Conservation (phyloP, 345 rosid genomes). For the Linum trigynum region DNA sequence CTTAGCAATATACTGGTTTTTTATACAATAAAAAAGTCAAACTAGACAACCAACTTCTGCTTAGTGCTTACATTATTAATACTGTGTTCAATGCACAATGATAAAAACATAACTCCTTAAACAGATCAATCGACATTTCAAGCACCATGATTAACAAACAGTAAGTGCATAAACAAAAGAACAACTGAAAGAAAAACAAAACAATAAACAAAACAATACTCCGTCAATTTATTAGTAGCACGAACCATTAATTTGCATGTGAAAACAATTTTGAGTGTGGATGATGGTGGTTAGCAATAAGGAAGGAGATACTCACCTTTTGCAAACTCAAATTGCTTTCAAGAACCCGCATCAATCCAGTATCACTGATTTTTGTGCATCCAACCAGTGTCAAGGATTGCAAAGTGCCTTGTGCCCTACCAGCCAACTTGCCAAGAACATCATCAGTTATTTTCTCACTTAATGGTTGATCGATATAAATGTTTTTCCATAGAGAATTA, state of each 20-base stretch:
- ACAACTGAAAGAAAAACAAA: neutral
- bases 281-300: neutral
- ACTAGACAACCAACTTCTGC: too few relatives aligned
- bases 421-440: neutral
- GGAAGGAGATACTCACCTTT: neutral
- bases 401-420: neutral
- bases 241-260: too few relatives aligned
- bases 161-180: neutral
- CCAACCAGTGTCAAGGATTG: neutral
- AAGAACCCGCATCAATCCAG: conserved; percentile 2
- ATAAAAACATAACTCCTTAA: too few relatives aligned
- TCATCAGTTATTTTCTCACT: neutral
- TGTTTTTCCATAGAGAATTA: neutral
- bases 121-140: too few relatives aligned
- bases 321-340: neutral
- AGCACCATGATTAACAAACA: too few relatives aligned
- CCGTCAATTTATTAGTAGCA: too few relatives aligned
- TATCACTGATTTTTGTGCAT: neutral
- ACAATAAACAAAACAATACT: neutral
- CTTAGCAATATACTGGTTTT: too few relatives aligned
- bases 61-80: too few relatives aligned
- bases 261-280: too few relatives aligned
- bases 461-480: neutral
- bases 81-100: too few relatives aligned
- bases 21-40: too few relatives aligned